Conservation (phyloP, 805 yeast genomes). For the Candida michaelii region DNA sequence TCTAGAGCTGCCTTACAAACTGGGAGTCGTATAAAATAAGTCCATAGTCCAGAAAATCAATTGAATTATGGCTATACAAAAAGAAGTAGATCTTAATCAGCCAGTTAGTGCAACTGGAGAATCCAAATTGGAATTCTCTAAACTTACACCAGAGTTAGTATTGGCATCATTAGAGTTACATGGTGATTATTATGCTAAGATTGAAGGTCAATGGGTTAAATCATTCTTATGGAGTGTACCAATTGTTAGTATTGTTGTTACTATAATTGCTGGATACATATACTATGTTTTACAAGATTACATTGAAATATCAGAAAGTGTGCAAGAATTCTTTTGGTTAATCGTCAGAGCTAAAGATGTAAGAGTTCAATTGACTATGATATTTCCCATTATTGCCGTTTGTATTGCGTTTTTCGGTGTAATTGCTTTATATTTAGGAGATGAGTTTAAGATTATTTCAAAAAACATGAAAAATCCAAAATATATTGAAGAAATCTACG, state of each 20-base stretch:
- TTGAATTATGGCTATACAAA: slow-evolving; percentile 42
- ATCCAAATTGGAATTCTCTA: slow-evolving; percentile 50
- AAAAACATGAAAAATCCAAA: slow-evolving; percentile 25
- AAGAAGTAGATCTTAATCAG: slow-evolving; percentile 49
- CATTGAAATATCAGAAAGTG: slow-evolving; percentile 29
- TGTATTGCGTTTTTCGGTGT: slow-evolving; percentile 12
- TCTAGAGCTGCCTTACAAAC: background rate
- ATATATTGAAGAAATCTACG: slow-evolving; percentile 41
- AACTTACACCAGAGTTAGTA: slow-evolving; percentile 55
- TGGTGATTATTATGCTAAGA: slow-evolving; percentile 55
- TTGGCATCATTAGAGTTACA: slow-evolving; percentile 62
- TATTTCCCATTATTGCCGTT: slow-evolving; percentile 30
- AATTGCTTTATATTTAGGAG: slow-evolving; percentile 42
- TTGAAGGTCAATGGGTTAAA: slow-evolving; percentile 48
- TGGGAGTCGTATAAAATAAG: background rate
- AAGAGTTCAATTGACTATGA: slow-evolving; percentile 22
- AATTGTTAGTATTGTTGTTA: slow-evolving; percentile 19
- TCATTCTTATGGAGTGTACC: slow-evolving; percentile 47
- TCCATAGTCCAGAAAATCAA: background rate
- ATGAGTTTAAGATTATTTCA: slow-evolving; percentile 42
- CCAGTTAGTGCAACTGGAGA: slow-evolving; percentile 56
- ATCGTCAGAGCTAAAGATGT: slow-evolving; percentile 24
- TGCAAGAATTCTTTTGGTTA: slow-evolving; percentile 27
- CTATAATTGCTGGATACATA: slow-evolving; percentile 11
- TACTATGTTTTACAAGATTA: slow-evolving; percentile 30